These are phyloP conservation scores for Opeltia flavorubescens DNA, from an alignment of 495 filamentous ascomycete species.

Conservation along the genomic window DNA sequence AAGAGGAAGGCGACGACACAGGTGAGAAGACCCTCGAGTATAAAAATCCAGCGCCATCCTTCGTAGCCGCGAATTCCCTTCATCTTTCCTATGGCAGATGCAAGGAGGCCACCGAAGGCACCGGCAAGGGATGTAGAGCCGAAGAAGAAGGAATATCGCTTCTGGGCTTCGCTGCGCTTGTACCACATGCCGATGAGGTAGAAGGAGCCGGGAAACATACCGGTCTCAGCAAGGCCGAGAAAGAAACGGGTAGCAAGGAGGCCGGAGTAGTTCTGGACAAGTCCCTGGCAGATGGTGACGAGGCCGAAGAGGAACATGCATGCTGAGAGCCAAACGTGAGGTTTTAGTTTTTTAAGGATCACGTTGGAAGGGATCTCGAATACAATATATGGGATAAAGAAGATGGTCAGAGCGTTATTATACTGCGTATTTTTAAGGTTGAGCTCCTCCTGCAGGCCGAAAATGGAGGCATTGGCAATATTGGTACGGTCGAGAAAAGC, in stretches of 20 bases:
- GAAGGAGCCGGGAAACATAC: constrained; percentile 76
- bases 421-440: constrained; percentile 43
- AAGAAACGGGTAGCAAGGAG: constrained; percentile 77
- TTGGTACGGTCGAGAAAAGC: constrained; percentile 78
- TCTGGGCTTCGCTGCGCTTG: constrained; percentile 70
- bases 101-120: constrained; percentile 75
- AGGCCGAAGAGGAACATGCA: constrained; percentile 82
- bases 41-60: constrained; percentile 79
- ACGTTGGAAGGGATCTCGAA: constrained; percentile 86
- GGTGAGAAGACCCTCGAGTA: constrained; percentile 60
- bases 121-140: constrained; percentile 67
- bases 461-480: constrained; percentile 51
- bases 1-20: constrained; percentile 54
- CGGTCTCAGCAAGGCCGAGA: constrained; percentile 74
- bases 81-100: constrained; percentile 73
- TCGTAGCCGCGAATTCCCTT: constrained; percentile 45
- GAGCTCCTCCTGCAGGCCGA: constrained; percentile 19
- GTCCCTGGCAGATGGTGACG: constrained; percentile 61
- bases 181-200: constrained; percentile 88
- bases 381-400: constrained; percentile 85
- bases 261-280: constrained; percentile 65
- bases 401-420: constrained; percentile 58
- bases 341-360: constrained; percentile 65
- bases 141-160: constrained; percentile 85
- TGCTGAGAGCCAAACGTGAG: constrained; percentile 64